These are phyloP conservation scores for Avicennia marina DNA, from an alignment of 257 asterid genomes.

Conservation along the genomic window DNA sequence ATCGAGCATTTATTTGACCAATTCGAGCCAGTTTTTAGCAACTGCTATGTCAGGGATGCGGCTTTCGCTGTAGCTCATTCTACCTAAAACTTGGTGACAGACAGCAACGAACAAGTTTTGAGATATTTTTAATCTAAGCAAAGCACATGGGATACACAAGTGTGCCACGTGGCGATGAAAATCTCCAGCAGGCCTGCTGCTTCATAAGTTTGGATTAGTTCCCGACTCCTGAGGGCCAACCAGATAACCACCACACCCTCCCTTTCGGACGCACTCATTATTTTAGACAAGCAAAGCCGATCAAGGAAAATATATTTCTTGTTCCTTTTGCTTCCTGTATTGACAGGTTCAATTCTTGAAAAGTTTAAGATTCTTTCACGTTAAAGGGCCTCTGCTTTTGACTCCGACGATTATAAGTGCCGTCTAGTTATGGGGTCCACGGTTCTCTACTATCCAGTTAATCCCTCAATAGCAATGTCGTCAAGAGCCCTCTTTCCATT, in stretches of 20 bases:
- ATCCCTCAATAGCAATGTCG: constrained; percentile 34
- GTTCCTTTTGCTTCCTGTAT: not conserved
- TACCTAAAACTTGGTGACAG: not conserved
- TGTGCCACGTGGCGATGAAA: constrained; percentile 39
- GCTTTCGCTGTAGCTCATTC: no score
- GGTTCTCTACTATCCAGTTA: constrained; percentile 40
- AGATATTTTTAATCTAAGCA: constrained; percentile 26
- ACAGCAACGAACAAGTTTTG: not conserved
- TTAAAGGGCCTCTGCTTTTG: not conserved
- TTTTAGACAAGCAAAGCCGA: not conserved
- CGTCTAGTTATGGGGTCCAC: constrained; percentile 36
- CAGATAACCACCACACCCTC: no score
- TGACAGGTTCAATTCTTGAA: not conserved
- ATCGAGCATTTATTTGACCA: no score
- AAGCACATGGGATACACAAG: constrained; percentile 4
- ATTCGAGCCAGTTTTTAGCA: no score
- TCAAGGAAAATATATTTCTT: not conserved
- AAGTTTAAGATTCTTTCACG: not conserved
- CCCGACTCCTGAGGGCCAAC: constrained; percentile 41
- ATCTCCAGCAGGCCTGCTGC: constrained; percentile 39
- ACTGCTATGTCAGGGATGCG: no score
- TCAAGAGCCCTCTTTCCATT: constrained; percentile 43
- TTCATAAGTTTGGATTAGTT: constrained; percentile 45
- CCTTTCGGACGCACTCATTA: not conserved
- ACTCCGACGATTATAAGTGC: not conserved